Evolutionary conservation across 2,329 filamentous ascomycete species (phyloP).

Genomic region (Aspergillus proliferans): DNA sequence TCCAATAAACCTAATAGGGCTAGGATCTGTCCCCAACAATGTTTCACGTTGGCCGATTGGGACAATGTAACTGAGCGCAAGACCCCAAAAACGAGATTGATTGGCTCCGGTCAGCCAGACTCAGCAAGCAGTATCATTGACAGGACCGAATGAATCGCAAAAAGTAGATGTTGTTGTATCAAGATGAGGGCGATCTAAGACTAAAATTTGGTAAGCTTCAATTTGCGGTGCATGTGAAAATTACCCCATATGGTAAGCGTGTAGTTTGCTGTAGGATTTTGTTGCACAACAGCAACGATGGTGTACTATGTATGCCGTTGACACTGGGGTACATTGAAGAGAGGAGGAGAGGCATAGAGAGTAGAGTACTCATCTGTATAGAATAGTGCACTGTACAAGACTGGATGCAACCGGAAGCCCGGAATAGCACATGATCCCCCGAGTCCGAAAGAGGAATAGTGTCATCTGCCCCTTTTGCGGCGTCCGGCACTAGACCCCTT

Average conservation of each 20-base stretch:
- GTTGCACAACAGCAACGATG: background rate
- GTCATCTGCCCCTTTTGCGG: constrained; percentile 21
- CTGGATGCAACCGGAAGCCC: constrained; percentile 3
- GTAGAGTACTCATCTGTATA: no score
- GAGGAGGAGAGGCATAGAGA: no score
- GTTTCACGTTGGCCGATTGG: background rate
- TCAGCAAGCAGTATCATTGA: background rate
- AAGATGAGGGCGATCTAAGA: background rate
- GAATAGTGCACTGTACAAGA: background rate
- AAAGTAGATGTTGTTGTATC: background rate
- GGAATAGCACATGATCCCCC: constrained; percentile 11
- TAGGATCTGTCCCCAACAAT: background rate
- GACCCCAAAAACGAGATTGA: background rate
- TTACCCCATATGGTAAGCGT: background rate
- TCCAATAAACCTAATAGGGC: background rate
- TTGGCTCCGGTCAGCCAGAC: background rate
- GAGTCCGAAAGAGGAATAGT: background rate
- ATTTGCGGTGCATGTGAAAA: background rate
- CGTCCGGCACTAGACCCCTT: constrained; percentile 19
- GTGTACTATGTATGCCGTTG: background rate
- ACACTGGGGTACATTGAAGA: background rate
- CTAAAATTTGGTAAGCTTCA: background rate
- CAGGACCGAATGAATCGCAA: background rate
- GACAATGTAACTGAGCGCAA: background rate
- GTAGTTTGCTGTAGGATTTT: no score